Percentiles rank a stretch among this genome's conserved stretches.
Conservation (phyloP, 441 rosid genomes). For the Arabidopsis hybrid region DNA sequence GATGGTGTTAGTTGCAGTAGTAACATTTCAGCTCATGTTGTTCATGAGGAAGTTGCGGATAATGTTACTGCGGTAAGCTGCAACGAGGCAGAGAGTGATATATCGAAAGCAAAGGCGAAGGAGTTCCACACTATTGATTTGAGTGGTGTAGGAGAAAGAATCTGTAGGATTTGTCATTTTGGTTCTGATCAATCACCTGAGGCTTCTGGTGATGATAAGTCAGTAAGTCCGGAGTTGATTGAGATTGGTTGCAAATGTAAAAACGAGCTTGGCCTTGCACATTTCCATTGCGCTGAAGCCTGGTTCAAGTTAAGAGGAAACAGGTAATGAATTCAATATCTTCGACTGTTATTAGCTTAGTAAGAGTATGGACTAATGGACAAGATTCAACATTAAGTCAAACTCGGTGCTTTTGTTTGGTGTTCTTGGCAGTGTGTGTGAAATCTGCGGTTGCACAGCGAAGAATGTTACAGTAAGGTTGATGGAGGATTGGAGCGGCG, state of each 20-base stretch:
- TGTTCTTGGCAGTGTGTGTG: conserved; percentile 42
- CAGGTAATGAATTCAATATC: conserved; percentile 57
- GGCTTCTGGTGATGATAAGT: conserved; percentile 25
- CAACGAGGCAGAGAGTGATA: conserved; percentile 49
- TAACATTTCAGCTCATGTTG: conserved; percentile 36
- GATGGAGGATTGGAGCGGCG: conserved; percentile 31
- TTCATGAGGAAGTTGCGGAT: conserved; percentile 41
- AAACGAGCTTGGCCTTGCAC: conserved; percentile 86
- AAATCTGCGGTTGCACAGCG: conserved; percentile 39
- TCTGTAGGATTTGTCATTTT: conserved; percentile 91
- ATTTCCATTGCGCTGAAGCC: conserved; percentile 81
- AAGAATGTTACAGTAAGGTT: conserved; percentile 36
- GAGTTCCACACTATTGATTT: conserved; percentile 55
- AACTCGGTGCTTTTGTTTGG: neutral
- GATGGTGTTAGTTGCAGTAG: conserved; percentile 46
- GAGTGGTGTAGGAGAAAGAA: conserved; percentile 52
- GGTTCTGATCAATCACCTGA: conserved; percentile 55
- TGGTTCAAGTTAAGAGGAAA: conserved; percentile 95
- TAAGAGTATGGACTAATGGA: neutral
- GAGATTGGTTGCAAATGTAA: conserved; percentile 91
- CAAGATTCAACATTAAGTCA: neutral
- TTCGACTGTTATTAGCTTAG: neutral
- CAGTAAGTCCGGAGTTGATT: conserved; percentile 53
- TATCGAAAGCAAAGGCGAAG: conserved; percentile 49
- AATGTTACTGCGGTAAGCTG: conserved; percentile 44